Percentiles rank a stretch among this genome's conserved stretches.
Conservation (phyloP, 2,329 filamentous ascomycete species). For the Geosmithia putterillii region DNA sequence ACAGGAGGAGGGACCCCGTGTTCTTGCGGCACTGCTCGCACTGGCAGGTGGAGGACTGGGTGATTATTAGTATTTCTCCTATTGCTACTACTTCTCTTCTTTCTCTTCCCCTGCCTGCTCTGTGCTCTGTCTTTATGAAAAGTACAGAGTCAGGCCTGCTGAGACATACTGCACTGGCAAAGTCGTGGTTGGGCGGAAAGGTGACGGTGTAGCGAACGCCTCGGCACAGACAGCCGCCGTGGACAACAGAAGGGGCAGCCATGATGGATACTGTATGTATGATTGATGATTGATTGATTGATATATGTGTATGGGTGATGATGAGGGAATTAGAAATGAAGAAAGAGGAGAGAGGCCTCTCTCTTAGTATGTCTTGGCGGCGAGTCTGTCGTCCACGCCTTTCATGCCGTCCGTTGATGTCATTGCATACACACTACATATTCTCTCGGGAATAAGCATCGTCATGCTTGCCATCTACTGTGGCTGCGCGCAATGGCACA, state of each 20-base stretch:
- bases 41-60: conserved; percentile 34
- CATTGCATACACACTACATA: no score
- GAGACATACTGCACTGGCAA: conserved; percentile 17
- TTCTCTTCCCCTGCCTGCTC: neutral
- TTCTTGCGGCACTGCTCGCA: conserved; percentile 43
- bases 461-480: no score
- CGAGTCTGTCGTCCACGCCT: no score
- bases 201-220: conserved; percentile 33
- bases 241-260: conserved; percentile 21
- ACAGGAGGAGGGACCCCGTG: conserved; percentile 32
- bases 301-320: no score
- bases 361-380: no score
- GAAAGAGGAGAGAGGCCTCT: no score
- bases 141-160: neutral
- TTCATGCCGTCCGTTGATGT: no score
- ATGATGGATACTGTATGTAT: conserved; percentile 7
- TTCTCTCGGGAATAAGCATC: no score
- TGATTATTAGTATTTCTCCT: neutral
- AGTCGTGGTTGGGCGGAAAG: conserved; percentile 32
- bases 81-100: neutral
- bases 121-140: no score
- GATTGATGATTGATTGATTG: neutral
- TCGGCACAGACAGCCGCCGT: conserved; percentile 39
- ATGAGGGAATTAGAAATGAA: no score
- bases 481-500: no score